These are phyloP conservation scores for Ampelocalamus luodianensis DNA, from an alignment of 176 grass and related monocot species.

Conservation along the genomic window DNA sequence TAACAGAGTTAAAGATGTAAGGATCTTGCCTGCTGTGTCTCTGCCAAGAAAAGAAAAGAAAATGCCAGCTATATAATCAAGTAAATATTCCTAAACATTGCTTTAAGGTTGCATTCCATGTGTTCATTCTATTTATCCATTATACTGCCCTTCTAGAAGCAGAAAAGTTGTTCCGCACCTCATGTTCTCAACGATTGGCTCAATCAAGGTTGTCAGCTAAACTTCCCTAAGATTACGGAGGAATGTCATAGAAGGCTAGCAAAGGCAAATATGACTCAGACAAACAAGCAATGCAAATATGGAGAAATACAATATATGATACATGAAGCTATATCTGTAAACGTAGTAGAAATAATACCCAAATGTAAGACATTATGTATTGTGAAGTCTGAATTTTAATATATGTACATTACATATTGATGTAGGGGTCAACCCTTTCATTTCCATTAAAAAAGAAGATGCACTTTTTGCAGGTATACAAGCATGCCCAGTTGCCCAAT, in stretches of 20 bases:
- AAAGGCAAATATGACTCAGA: not conserved
- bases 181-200: not conserved
- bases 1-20: not conserved
- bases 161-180: not conserved
- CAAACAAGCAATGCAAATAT: not conserved
- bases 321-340: not conserved
- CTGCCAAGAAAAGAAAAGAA: not conserved
- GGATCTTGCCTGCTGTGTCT: not conserved
- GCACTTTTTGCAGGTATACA: not conserved
- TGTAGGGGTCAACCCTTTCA: not conserved
- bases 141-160: not conserved
- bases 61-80: constrained; percentile 7
- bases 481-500: not conserved
- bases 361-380: constrained; percentile 16
- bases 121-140: not conserved
- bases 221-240: not conserved
- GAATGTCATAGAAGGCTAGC: not conserved
- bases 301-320: not conserved
- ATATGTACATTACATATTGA: not conserved
- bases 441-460: not conserved
- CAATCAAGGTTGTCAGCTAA: constrained; percentile 14
- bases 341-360: not conserved
- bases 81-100: not conserved
- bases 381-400: constrained; percentile 23
- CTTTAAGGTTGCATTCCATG: not conserved